Base-by-base conservation (phyloP, 2,329 filamentous ascomycete genomes). In the Atkinsonella texensis region DNA sequence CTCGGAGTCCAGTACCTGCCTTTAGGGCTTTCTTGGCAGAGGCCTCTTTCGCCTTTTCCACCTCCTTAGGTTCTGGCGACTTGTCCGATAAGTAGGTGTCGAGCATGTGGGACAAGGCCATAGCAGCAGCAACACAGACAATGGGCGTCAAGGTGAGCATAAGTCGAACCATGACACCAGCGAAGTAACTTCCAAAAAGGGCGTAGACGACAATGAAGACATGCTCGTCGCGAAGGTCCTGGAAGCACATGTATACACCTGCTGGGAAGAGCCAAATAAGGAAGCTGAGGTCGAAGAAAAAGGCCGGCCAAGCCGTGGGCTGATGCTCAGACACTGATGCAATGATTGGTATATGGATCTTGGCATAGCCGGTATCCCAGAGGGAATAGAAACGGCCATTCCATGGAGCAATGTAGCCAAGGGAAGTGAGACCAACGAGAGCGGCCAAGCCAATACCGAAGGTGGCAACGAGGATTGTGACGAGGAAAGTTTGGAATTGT, bases 281-380 rank as follows among this genome's bases (percentile, higher is more conserved):
- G 74, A 98, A 83, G 75, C 95, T 96, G 60, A 98, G 77, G 63
- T 98, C 93, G 69, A 98, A 98, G 76, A 98, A 98, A 78, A 96
- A 98, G 15, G 94, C 89, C 2, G 93, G 93, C 93, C 93, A 98
- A 43, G 93, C 93, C 39, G 93, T 98, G 51, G 93, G 93, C 73
- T 98, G 93, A 74, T 98, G 93, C 73, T 98, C 93, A 1, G 93
- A 98, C 46, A 98, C 93, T n/a, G 93, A 98, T 3, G 93, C 93
- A 67, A 98, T 98, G 65, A 98, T 98, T 55, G 93, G 93, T 65
- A 98, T 98, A 65, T 98, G 93, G 57, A 97, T 94, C 77, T 98
- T 98, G 63, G 93, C 93, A 66, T 98, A 98, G 61, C 89, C 86
- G 6, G 93, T 98, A 67, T 98, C 94, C 89, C 91, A 98, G 33